phyloP scores from a whole-genome alignment of 371 early-diverging fungal genomes.

The Mortierella sp. region DNA sequence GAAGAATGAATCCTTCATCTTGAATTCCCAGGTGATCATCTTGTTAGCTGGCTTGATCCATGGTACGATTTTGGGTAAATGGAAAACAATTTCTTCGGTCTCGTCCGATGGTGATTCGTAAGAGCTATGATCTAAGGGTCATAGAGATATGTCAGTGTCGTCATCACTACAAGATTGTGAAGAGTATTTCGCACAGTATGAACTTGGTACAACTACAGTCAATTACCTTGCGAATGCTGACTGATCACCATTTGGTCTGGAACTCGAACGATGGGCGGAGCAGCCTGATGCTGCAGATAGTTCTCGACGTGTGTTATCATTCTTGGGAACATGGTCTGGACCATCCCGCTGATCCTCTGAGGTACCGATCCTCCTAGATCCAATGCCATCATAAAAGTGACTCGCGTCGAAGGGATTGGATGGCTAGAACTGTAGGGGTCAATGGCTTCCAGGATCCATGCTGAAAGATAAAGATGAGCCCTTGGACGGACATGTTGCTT shows the following conservation, averaged over 20 bases:
- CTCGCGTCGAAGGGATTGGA: slow-evolving; percentile 68
- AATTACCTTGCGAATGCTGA: neutral
- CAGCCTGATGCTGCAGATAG: slow-evolving; percentile 60
- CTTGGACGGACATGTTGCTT: slow-evolving; percentile 49
- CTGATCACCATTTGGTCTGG: slow-evolving; percentile 40
- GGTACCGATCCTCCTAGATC: slow-evolving; percentile 65
- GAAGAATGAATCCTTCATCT: slow-evolving; percentile 36
- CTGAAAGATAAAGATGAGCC: slow-evolving; percentile 60
- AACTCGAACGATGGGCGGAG: slow-evolving; percentile 58
- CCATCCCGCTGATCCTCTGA: slow-evolving; percentile 62
- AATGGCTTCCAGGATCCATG: slow-evolving; percentile 67
- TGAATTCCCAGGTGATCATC: slow-evolving; percentile 38
- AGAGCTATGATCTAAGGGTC: neutral
- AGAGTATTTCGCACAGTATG: too few species aligned
- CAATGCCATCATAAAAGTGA: slow-evolving; percentile 59
- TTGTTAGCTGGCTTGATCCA: slow-evolving; percentile 34
- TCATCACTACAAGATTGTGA: too few species aligned
- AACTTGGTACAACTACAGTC: too few species aligned
- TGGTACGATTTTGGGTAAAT: slow-evolving; percentile 26
- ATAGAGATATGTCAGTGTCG: too few species aligned
- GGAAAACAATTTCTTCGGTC: neutral
- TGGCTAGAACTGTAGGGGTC: slow-evolving; percentile 71
- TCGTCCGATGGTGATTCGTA: neutral
- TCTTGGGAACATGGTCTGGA: slow-evolving; percentile 58
- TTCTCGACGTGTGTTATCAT: slow-evolving; percentile 58